Evolutionary conservation across 768 basidiomycete genomes (phyloP).

Genomic region (Nevesoporus exiguus): DNA sequence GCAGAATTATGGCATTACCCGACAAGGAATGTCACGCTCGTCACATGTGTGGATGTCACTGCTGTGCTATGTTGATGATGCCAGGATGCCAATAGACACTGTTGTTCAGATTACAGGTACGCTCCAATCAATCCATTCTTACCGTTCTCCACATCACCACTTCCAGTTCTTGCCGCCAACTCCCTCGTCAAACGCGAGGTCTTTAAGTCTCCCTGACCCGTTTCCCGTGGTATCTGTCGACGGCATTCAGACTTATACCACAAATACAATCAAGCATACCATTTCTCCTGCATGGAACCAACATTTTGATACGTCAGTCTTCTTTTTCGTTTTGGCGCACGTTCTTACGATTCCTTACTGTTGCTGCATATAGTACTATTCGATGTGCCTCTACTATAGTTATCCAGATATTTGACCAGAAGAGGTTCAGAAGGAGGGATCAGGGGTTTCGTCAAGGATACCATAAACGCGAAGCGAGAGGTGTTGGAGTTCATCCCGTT

Average conservation of each 20-base stretch:
- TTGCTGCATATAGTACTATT: conserved; percentile 49
- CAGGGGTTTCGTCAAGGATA: conserved; percentile 80
- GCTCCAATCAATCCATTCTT: not conserved
- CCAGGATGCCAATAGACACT: too few relatives aligned
- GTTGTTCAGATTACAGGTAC: conserved; percentile 28
- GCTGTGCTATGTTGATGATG: too few relatives aligned
- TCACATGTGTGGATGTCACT: too few relatives aligned
- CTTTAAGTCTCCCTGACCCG: conserved; percentile 79
- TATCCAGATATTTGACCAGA: conserved; percentile 89
- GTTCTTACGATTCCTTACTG: conserved; percentile 7
- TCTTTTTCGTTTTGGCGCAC: conserved; percentile 1
- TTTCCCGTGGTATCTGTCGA: conserved; percentile 88
- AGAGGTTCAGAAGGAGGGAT: conserved; percentile 83
- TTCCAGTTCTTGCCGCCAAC: conserved; percentile 72
- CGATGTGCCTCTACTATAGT: conserved; percentile 71
- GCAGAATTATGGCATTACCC: too few relatives aligned
- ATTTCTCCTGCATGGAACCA: conserved; percentile 79
- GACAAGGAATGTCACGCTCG: too few relatives aligned
- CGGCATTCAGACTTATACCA: conserved; percentile 77
- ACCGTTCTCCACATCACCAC: not conserved
- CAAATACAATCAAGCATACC: conserved; percentile 64
- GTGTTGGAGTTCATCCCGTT: too few relatives aligned
- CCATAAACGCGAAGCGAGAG: too few relatives aligned
- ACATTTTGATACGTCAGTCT: conserved; percentile 75
- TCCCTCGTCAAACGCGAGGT: conserved; percentile 74